Base-by-base conservation (phyloP, 768 basidiomycete species). In the Hemileccinum rubropunctum region DNA sequence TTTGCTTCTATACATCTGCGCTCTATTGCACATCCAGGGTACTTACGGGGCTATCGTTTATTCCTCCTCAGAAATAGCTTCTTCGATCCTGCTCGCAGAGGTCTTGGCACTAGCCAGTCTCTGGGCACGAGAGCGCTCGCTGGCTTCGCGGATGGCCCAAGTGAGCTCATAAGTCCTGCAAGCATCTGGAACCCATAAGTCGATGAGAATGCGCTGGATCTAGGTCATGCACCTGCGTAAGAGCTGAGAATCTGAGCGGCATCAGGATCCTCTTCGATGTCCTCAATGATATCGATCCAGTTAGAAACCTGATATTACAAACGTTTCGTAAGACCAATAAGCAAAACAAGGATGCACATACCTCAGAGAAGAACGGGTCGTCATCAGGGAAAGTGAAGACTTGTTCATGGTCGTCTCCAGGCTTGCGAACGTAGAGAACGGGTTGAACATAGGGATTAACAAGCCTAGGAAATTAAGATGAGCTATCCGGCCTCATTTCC, bases 381-480 rank as follows among this genome's bases (percentile, higher is more conserved):
- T 94, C 91, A 44, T 89, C 83, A 15, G 79, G 79, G 75, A 92
- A 93, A 37, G 74, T 75, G 60, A 82, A 72, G 27, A 73, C 76
- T 59, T 88, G 83, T 58, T 91, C 88, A 46, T 76, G 71, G 62
- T 92, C 89, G 62, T 84, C 85, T 46, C 88, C 91, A 4, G 91
- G 90, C 62, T 76, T 81, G 60, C 95, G 90, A 56, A 98, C 77
- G 64, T 87, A 86, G 30, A 98, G 82, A 6, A 88, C 77, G 6
- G 95, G 95, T 59, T 87, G 82, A 48, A 95, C 91, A 72, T 98
- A 98, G 15, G 95, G 95, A 71, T 98, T 91, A 43, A 89, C 85
- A 37, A 92, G 77, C 68, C 88, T 91, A 49, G n/a, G 45, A n/a
- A 35, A 58, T 51, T 33, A 12, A 47, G 30, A 42, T 51, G 32